Percentiles rank a stretch among this genome's conserved stretches.
phyloP scores from a whole-genome alignment of 176 grass and related monocot species.

The Musa itinerans region DNA sequence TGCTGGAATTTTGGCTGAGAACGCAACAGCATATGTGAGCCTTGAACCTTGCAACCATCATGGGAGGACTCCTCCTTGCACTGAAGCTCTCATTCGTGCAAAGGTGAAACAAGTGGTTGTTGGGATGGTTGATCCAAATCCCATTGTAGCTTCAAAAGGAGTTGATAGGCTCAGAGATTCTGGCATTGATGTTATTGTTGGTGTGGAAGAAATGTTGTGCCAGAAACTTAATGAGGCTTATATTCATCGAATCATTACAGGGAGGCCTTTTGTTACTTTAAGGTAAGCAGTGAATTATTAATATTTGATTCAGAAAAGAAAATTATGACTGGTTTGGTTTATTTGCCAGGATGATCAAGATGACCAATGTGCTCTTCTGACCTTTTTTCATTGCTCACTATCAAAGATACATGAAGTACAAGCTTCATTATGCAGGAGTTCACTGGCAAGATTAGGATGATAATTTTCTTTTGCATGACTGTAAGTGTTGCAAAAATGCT shows the following conservation, averaged over 20 bases:
- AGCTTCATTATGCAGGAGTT: no score
- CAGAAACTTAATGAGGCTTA: conserved; percentile 65
- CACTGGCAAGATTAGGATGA: no score
- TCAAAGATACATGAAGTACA: no score
- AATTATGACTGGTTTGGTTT: neutral
- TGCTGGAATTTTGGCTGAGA: conserved; percentile 60
- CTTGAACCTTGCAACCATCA: conserved; percentile 91
- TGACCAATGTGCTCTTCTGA: neutral
- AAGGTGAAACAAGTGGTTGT: conserved; percentile 82
- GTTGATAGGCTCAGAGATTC: conserved; percentile 59
- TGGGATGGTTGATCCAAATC: conserved; percentile 91
- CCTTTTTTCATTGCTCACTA: neutral
- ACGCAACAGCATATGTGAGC: conserved; percentile 73
- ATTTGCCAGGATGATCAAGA: neutral
- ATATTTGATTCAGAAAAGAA: no score
- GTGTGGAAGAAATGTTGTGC: conserved; percentile 63
- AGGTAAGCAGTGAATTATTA: conserved; percentile 37
- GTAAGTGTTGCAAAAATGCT: neutral
- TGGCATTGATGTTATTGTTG: conserved; percentile 54
- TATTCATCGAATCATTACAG: conserved; percentile 68
- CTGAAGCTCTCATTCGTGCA: conserved; percentile 58
- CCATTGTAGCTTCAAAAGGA: conserved; percentile 83
- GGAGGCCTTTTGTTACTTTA: conserved; percentile 70
- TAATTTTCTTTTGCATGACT: no score
- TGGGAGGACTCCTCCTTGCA: conserved; percentile 79